Evolutionary conservation across 495 filamentous ascomycete species (phyloP), one percentile per base, ranked within the genome.

Genomic region (Cercophora samala): DNA sequence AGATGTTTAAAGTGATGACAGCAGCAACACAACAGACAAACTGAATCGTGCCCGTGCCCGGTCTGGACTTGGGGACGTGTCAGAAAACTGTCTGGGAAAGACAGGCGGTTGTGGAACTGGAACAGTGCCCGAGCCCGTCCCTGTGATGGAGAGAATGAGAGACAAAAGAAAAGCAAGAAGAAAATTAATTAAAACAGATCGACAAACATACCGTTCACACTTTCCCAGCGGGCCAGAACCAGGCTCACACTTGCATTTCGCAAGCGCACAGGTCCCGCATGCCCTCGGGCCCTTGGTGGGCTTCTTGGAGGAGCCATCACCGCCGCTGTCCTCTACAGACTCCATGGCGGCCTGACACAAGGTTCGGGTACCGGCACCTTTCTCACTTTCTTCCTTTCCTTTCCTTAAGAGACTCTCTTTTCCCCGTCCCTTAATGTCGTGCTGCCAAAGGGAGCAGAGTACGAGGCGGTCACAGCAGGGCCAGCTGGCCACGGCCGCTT

Each of bases 251-350:
- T 68, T 66, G 46, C 68, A 68, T 64, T 73, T 73, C 9, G 71
- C 71, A 17, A 62, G 66, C 17, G 71, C 71, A 64, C 71, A 73
- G 4, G 71, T 73, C 1, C 66, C 64, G 58, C 71, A 73, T 18
- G 71, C 71, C 23, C 71, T 64, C 18, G 71, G 71, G n/a, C 71
- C 71, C 60, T 73, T 73, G n/a, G 55, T 58, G 21, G 52, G 29
- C 54, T 67, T 68, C n/a, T 23, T 46, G 37, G 37, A 46, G 15
- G 37, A 46, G 37, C 37, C 37, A 46, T 46, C 37, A 58, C 54
- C 23, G n/a, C 23, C 19, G 23, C 23, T 21, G 13, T 58, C 54
- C 23, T 22, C 19, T 58, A 58, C 23, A 21, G 54, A 58, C 54
- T 58, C 54, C 54, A 58, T 58, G 3, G n/a, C 18, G 23, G 18